phyloP scores from a whole-genome alignment of 192 early-diverging fungal species.

The Mortierella antarctica region DNA sequence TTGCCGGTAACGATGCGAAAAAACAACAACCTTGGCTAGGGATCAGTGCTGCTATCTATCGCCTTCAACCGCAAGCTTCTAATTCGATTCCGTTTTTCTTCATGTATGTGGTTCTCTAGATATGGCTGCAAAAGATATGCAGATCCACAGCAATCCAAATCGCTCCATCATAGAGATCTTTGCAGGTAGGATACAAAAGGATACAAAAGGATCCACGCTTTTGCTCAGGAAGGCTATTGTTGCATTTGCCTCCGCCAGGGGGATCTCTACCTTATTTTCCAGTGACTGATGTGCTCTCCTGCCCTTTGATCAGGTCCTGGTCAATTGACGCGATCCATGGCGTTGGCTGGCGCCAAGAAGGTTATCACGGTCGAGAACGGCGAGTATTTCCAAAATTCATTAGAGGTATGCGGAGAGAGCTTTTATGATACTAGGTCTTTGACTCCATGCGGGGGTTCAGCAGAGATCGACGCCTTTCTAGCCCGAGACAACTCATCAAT shows the following conservation, averaged over 20 bases:
- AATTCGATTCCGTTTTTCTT: too few species aligned
- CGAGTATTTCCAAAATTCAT: slow-evolving; percentile 10
- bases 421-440: neutral
- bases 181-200: slow-evolving; percentile 15
- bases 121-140: slow-evolving; percentile 22
- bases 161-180: slow-evolving; percentile 34
- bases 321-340: slow-evolving; percentile 45
- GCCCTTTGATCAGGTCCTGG: slow-evolving; percentile 28
- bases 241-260: neutral
- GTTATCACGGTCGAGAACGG: slow-evolving; percentile 29
- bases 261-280: neutral
- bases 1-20: slow-evolving; percentile 5
- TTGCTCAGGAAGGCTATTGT: neutral
- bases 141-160: slow-evolving; percentile 7
- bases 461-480: neutral
- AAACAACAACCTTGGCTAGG: neutral
- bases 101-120: slow-evolving; percentile 15
- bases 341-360: slow-evolving; percentile 40
- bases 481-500: too few species aligned
- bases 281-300: neutral
- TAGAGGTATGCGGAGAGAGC: slow-evolving; percentile 12
- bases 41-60: neutral
- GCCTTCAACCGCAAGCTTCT: neutral
- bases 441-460: neutral
- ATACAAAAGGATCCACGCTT: too few species aligned